Evolutionary conservation across 495 filamentous ascomycete genomes (phyloP).

Genomic region (Trichoderma erinaceum): DNA sequence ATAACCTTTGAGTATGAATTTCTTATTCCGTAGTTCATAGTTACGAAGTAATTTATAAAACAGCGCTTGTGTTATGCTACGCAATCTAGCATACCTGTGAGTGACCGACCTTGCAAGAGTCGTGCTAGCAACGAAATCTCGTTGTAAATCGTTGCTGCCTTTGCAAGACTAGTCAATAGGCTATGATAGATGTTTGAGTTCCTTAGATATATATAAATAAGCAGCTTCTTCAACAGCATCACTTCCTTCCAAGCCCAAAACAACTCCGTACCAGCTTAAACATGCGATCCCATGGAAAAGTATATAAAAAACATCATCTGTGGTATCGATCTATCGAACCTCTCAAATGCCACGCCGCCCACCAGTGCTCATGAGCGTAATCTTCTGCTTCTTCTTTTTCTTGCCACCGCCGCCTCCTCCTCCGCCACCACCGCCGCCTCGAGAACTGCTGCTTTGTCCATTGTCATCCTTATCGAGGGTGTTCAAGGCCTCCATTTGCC

Average conservation of each 20-base stretch:
- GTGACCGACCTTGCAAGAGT: background rate
- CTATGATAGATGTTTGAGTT: background rate
- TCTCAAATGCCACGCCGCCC: constrained; percentile 31
- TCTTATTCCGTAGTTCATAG: no score
- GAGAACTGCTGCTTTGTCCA: constrained; percentile 20
- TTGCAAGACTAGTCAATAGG: background rate
- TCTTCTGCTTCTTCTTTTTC: constrained; percentile 91
- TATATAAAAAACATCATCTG: background rate
- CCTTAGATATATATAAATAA: background rate
- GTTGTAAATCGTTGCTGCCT: background rate
- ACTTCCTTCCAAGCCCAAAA: background rate
- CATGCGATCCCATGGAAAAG: background rate
- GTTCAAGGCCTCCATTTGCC: constrained; percentile 40
- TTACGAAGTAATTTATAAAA: no score
- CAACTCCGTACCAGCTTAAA: background rate
- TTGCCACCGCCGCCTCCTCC: constrained; percentile 43
- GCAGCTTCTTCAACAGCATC: background rate
- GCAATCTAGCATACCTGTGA: constrained; percentile 1
- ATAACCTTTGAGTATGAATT: no score
- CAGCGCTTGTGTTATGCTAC: background rate
- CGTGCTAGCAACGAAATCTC: background rate
- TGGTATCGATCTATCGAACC: background rate
- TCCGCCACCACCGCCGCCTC: constrained; percentile 21
- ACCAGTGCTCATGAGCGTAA: constrained; percentile 84
- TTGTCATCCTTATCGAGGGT: background rate